Evolutionary conservation across 176 grass and related monocot species (phyloP), one percentile per base, ranked within the genome.

Genomic region (Aegilops speltoides): DNA sequence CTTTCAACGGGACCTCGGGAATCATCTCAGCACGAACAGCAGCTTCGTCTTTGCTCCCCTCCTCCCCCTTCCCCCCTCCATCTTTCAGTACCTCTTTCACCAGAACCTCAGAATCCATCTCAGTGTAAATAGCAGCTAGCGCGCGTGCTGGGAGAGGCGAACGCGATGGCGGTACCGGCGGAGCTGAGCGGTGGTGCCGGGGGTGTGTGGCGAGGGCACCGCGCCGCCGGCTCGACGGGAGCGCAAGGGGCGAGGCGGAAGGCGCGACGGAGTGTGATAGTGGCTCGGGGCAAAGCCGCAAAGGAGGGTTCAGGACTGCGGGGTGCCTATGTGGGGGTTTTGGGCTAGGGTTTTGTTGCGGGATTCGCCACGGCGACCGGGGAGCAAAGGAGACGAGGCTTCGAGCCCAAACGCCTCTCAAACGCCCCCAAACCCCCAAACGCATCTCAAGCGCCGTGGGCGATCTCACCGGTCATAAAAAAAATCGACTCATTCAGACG

Each of bases 271-370:
- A 16, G 40, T 7, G 11, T 15, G 4, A 26, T 25, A 16, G 24
- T 48, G 73, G 14, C 72, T 50, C 14, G 4, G 23, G 23, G 7
- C 72, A 28, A 31, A 54, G 50, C 50, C 50, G 50, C 50, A 54
- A 54, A 54, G 50, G 50, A 76, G 40, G 23, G 7, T 43, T 23
- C 71, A 24, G 12, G n/a, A 45, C 13, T 2, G 71, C 12, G 50
- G 23, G 40, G 41, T 45, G 70, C 41, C 16, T 54, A 54, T 50
- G 4, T 50, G 40, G 45, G 72, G 43, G 41, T 19, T 74, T 50
- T 20, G 25, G 73, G 73, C 16, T 76, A 76, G 73, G 73, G 73
- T 76, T 76, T 76, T 54, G 50, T 54, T 54, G 50, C 50, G 16
- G 50, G 50, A 76, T 46, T 43, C 41, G 41, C 41, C 41, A 43